Evolutionary conservation across 495 filamentous ascomycete species (phyloP).

Genomic region (Cercophora newfieldiana): DNA sequence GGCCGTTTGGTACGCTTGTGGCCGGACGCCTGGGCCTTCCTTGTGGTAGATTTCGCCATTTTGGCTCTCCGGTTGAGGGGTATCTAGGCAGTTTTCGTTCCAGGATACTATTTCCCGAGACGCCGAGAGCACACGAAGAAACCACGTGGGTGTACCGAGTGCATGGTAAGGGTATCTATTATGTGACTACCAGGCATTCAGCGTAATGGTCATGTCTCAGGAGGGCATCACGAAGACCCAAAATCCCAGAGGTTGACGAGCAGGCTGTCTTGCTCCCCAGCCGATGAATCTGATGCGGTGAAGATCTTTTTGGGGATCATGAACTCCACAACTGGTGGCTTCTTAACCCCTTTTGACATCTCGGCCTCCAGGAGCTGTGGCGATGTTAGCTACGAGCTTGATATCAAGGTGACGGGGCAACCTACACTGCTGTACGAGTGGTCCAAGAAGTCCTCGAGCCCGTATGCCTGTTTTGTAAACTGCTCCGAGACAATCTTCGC

Average conservation of each 20-base stretch:
- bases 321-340: slow-evolving; percentile 84
- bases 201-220: neutral
- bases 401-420: slow-evolving; percentile 19
- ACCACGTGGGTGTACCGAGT: slow-evolving; percentile 2
- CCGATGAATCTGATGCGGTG: slow-evolving; percentile 49
- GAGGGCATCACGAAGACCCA: slow-evolving; percentile 21
- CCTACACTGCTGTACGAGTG: slow-evolving; percentile 86
- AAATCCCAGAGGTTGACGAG: slow-evolving; percentile 61
- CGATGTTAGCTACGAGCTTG: slow-evolving; percentile 29
- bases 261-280: slow-evolving; percentile 47
- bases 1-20: neutral
- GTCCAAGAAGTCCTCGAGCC: slow-evolving; percentile 93
- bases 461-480: slow-evolving; percentile 93
- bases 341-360: slow-evolving; percentile 77
- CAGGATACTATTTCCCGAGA: slow-evolving; percentile 2
- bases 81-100: neutral
- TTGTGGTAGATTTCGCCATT: neutral
- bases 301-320: slow-evolving; percentile 92
- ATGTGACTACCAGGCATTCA: neutral
- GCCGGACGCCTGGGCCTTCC: neutral
- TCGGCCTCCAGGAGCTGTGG: slow-evolving; percentile 76
- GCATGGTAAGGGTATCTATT: neutral
- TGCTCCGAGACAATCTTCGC: slow-evolving; percentile 94
- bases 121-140: neutral
- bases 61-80: neutral